Percentiles rank a stretch among this genome's conserved stretches.
Evolutionary conservation across 306 rosid species (phyloP).

Genomic region (Cucurbita pepo): DNA sequence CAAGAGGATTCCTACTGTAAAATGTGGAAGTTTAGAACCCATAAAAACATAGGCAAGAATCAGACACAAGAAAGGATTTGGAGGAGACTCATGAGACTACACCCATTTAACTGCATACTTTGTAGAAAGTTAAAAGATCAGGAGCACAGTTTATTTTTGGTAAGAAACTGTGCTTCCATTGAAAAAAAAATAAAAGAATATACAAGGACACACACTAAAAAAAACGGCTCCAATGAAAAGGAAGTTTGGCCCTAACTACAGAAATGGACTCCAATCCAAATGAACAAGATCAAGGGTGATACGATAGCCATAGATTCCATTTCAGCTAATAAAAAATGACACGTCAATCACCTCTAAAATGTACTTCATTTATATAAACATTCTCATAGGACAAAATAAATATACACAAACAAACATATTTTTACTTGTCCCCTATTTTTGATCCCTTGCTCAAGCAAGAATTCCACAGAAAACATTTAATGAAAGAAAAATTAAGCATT

Average conservation of each 20-base stretch:
- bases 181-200: too few relatives aligned
- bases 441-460: background rate
- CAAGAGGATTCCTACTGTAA: background rate
- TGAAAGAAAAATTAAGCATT: slow-evolving; percentile 2
- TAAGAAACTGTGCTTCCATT: too few relatives aligned
- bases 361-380: background rate
- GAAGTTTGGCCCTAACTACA: too few relatives aligned
- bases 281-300: too few relatives aligned
- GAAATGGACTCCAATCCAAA: too few relatives aligned
- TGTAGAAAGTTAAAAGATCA: background rate
- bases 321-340: background rate
- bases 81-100: background rate
- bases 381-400: background rate
- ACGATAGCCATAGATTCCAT: background rate
- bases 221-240: too few relatives aligned
- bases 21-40: background rate
- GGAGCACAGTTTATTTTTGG: too few relatives aligned
- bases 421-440: background rate
- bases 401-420: background rate
- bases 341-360: background rate
- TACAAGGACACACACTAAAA: too few relatives aligned
- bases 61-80: background rate
- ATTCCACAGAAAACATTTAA: background rate
- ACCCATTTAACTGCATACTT: background rate
- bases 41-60: background rate